Conservation (phyloP, 306 rosid genomes). For the Mimosa bimucronata region DNA sequence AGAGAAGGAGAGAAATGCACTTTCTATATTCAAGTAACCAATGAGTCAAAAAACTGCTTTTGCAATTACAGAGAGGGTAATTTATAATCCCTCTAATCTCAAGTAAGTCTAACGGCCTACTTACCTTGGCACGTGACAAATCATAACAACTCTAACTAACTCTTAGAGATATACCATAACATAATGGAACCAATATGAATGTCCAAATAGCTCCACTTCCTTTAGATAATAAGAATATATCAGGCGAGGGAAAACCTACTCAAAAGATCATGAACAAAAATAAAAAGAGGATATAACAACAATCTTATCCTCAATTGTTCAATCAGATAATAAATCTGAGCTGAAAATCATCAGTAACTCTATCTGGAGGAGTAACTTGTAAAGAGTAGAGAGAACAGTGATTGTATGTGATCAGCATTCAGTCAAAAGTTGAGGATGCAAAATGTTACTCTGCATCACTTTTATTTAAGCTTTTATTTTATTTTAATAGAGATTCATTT, state of each 20-base stretch:
- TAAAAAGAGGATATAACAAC: background rate
- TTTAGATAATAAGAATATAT: background rate
- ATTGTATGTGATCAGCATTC: background rate
- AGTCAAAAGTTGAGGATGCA: background rate
- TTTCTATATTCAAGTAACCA: too few relatives aligned
- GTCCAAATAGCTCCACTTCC: conserved; percentile 1
- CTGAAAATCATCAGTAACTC: background rate
- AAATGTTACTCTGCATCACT: background rate
- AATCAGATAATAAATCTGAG: background rate
- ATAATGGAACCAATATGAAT: background rate
- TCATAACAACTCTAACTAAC: too few relatives aligned
- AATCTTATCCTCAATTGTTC: background rate
- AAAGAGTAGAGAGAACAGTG: background rate
- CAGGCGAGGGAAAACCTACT: background rate
- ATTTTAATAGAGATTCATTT: background rate
- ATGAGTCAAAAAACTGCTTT: too few relatives aligned
- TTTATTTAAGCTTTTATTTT: background rate
- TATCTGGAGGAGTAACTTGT: background rate
- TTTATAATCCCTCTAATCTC: too few relatives aligned
- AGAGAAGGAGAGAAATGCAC: too few relatives aligned
- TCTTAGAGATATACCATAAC: too few relatives aligned
- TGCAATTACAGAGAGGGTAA: too few relatives aligned
- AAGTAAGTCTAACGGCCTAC: too few relatives aligned
- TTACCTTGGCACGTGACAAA: too few relatives aligned
- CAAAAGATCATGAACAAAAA: background rate